phyloP scores from a whole-genome alignment of 2,329 filamentous ascomycete species.

The Alternaria burnsii region DNA sequence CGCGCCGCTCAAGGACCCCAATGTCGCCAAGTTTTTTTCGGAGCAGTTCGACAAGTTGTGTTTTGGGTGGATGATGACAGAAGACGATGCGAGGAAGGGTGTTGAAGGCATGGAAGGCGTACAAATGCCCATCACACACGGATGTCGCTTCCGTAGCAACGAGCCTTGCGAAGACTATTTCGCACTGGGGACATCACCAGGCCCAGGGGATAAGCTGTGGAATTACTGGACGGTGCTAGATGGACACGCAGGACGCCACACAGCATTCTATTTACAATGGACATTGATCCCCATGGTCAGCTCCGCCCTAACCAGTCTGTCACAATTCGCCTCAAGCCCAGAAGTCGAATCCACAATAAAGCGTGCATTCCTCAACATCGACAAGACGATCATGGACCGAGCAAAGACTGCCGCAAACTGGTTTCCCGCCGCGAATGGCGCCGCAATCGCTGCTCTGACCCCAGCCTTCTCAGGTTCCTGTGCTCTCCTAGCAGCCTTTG shows the following conservation, averaged over 20 bases:
- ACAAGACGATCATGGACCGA: conserved; percentile 62
- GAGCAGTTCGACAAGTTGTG: conserved; percentile 38
- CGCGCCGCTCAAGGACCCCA: conserved; percentile 29
- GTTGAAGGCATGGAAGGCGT: conserved; percentile 14
- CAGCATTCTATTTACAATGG: conserved; percentile 52
- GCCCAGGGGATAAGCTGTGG: conserved; percentile 41
- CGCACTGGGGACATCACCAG: conserved; percentile 39
- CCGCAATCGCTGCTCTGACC: conserved; percentile 41
- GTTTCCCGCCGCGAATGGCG: conserved; percentile 44
- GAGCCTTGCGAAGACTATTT: conserved; percentile 46
- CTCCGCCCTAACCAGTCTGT: conserved; percentile 44
- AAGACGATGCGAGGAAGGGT: conserved; percentile 32
- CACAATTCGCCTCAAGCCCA: conserved; percentile 51
- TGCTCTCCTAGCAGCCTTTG: conserved; percentile 69
- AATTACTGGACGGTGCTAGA: conserved; percentile 59
- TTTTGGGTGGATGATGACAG: conserved; percentile 39
- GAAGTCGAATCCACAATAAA: conserved; percentile 65
- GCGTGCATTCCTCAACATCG: conserved; percentile 64
- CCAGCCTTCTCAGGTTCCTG: conserved; percentile 66
- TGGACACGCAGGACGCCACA: conserved; percentile 60
- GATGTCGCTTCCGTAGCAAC: conserved; percentile 41
- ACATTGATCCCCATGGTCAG: conserved; percentile 57
- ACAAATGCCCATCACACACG: conserved; percentile 46
- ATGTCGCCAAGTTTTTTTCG: conserved; percentile 30
- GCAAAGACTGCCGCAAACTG: conserved; percentile 52